Conservation (phyloP, 108 stramenopile species). For the Tribonema minus region DNA sequence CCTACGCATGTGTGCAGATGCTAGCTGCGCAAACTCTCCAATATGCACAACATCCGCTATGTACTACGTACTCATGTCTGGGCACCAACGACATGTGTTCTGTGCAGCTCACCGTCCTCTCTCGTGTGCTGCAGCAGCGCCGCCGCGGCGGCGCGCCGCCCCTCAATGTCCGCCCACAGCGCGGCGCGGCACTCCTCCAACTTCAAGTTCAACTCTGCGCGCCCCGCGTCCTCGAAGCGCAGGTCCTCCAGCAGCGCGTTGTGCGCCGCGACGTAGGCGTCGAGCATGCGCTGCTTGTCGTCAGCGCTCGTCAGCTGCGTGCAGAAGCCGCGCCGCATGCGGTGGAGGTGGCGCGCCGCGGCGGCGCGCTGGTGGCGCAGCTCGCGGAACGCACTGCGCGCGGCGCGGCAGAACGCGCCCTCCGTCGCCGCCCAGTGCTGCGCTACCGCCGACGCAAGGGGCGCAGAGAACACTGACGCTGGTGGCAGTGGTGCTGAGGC, state of each 20-base stretch:
- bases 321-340: not conserved
- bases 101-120: constrained; percentile 6
- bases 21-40: not conserved
- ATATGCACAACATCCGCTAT: too few species aligned
- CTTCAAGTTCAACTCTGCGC: constrained; percentile 20
- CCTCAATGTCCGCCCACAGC: constrained; percentile 27
- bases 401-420: not conserved
- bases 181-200: constrained; percentile 18
- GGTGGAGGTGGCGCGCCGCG: constrained; percentile 1
- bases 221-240: constrained; percentile 16
- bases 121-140: not conserved
- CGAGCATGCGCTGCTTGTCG: constrained; percentile 13
- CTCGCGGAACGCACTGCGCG: constrained; percentile 5
- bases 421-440: not conserved
- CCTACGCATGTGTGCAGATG: not conserved
- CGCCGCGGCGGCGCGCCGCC: not conserved
- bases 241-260: not conserved
- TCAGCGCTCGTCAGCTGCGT: constrained; percentile 9
- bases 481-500: not conserved
- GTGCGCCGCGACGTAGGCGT: not conserved
- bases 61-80: too few species aligned
- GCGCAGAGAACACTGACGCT: not conserved
- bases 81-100: not conserved
- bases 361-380: constrained; percentile 33
- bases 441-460: not conserved